A percentile compares a stretch with the other conserved stretches of the same genome.
These are phyloP conservation scores for Abrus pulchellus DNA, from an alignment of 306 rosid species.

Conservation along the genomic window DNA sequence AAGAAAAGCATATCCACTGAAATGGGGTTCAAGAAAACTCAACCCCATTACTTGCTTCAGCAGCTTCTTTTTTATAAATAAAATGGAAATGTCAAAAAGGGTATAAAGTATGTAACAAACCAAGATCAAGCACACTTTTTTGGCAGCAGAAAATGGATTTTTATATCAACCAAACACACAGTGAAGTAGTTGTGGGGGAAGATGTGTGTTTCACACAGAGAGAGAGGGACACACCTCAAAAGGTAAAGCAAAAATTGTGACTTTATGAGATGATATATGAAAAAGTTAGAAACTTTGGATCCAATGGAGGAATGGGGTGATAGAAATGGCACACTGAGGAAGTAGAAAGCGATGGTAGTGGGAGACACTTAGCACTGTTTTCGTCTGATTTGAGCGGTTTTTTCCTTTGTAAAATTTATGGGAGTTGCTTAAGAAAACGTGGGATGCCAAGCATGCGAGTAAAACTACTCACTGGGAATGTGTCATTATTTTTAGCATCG, in stretches of 20 bases:
- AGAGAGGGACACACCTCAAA: slow-evolving; percentile 8
- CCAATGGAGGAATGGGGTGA: neutral
- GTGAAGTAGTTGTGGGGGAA: slow-evolving; percentile 25
- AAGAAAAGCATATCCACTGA: slow-evolving; percentile 58
- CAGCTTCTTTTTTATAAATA: slow-evolving; percentile 26
- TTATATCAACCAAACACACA: neutral
- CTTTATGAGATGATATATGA: slow-evolving; percentile 21
- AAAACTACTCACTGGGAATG: neutral
- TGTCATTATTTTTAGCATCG: neutral
- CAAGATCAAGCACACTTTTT: slow-evolving; percentile 41
- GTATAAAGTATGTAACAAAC: slow-evolving; percentile 15
- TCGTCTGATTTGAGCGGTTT: slow-evolving; percentile 37
- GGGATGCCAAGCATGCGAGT: neutral
- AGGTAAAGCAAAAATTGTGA: slow-evolving; percentile 42
- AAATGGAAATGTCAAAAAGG: slow-evolving; percentile 39
- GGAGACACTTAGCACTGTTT: slow-evolving; percentile 39
- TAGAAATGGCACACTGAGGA: neutral
- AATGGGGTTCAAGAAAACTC: slow-evolving; percentile 42
- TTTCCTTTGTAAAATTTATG: slow-evolving; percentile 1
- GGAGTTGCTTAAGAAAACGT: slow-evolving; percentile 8
- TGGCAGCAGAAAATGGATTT: slow-evolving; percentile 10
- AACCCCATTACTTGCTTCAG: slow-evolving; percentile 33
- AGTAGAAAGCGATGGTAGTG: slow-evolving; percentile 36
- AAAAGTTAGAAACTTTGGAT: slow-evolving; percentile 37
- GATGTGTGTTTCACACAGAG: neutral